Evolutionary conservation across 202 grass and related monocot genomes (phyloP).

Genomic region (Schoenoplectus triqueter): DNA sequence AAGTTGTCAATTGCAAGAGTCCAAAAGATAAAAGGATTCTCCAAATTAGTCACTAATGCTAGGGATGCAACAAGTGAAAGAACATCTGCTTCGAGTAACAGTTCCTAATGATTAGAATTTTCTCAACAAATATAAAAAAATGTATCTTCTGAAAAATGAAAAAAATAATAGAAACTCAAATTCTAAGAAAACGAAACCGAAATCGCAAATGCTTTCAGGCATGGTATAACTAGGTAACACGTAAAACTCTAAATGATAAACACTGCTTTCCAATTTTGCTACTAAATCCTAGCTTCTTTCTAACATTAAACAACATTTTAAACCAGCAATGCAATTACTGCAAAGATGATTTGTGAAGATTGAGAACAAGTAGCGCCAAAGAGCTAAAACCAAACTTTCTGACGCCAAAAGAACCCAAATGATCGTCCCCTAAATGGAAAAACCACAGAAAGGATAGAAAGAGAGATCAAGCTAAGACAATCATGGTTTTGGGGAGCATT

Average conservation of each 20-base stretch:
- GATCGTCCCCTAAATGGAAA: background rate
- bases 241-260: background rate
- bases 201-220: background rate
- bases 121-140: background rate
- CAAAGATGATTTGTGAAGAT: background rate
- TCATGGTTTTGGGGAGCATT: background rate
- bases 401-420: conserved; percentile 6
- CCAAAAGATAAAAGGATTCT: background rate
- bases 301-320: background rate
- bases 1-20: background rate
- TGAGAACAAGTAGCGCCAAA: background rate
- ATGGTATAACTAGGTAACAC: conserved; percentile 2
- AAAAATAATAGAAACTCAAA: background rate
- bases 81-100: background rate
- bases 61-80: background rate
- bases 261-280: conserved; percentile 1
- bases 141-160: background rate
- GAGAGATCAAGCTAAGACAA: background rate
- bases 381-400: background rate
- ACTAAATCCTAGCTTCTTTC: background rate
- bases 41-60: background rate
- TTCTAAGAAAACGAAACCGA: background rate
- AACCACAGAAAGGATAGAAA: conserved; percentile 14
- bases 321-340: background rate
- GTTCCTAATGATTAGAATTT: background rate